Percentiles rank a stretch among this genome's conserved stretches.
Conservation (phyloP, 208 protist genomes). For the Leishmania amazonensis region DNA sequence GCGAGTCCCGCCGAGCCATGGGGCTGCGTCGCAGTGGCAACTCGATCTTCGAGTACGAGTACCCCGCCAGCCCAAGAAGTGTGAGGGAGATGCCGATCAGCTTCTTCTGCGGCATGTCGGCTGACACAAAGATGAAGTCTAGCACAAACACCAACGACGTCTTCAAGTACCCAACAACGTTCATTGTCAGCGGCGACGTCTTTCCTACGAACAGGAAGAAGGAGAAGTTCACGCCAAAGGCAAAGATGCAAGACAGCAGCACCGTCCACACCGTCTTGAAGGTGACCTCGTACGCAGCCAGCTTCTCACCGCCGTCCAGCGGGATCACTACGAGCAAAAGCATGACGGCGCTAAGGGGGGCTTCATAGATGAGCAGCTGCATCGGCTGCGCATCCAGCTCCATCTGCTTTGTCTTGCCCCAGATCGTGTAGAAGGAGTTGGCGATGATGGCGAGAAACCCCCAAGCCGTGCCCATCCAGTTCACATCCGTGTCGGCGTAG, state of each 20-base stretch:
- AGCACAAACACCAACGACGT: constrained; percentile 73
- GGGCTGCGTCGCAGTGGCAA: constrained; percentile 1
- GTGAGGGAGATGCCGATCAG: constrained; percentile 58
- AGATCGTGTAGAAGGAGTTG: constrained; percentile 93
- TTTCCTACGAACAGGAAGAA: constrained; percentile 87
- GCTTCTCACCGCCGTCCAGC: constrained; percentile 51
- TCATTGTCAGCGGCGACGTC: constrained; percentile 87
- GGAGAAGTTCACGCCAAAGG: constrained; percentile 91
- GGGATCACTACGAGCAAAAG: constrained; percentile 64
- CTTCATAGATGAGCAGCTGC: constrained; percentile 92
- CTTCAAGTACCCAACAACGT: constrained; percentile 86
- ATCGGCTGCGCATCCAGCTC: constrained; percentile 76
- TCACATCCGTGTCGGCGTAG: constrained; percentile 66
- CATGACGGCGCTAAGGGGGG: constrained; percentile 74
- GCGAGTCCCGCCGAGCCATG: background rate
- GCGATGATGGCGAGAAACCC: constrained; percentile 62
- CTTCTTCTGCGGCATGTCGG: constrained; percentile 32
- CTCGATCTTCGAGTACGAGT: constrained; percentile 47
- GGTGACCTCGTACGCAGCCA: constrained; percentile 57
- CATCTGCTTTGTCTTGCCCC: constrained; percentile 87
- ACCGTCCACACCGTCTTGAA: constrained; percentile 64
- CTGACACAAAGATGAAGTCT: constrained; percentile 58
- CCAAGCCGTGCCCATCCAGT: constrained; percentile 61
- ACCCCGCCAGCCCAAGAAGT: constrained; percentile 61
- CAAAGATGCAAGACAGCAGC: constrained; percentile 74